phyloP scores from a whole-genome alignment of 1,284 basidiomycete genomes.

The Boletus semigastroideus region DNA sequence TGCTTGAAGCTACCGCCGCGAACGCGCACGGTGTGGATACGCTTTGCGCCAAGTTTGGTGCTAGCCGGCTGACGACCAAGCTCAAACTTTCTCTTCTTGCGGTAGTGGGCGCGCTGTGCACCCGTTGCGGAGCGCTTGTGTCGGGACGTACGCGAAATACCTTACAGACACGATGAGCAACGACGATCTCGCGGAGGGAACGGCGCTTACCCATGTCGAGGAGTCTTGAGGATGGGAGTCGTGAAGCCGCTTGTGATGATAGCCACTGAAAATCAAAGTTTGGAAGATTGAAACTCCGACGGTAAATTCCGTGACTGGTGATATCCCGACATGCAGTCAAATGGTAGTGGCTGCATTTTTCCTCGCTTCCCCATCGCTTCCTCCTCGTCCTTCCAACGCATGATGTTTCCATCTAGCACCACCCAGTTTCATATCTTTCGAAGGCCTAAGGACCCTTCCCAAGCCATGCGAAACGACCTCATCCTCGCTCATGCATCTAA shows the following conservation, averaged over 20 bases:
- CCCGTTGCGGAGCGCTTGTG: constrained; percentile 94
- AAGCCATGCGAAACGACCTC: constrained; percentile 96
- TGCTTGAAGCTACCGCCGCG: constrained; percentile 93
- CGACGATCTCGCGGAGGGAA: constrained; percentile 1
- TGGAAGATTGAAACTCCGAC: constrained; percentile 22
- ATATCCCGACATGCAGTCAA: constrained; percentile 21
- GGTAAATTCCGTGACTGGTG: constrained; percentile 23
- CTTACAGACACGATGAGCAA: constrained; percentile 39
- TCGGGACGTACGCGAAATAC: constrained; percentile 92
- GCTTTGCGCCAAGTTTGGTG: constrained; percentile 93
- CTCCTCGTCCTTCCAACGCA: constrained; percentile 3
- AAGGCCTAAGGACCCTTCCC: constrained; percentile 48
- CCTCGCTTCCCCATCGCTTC: constrained; percentile 31
- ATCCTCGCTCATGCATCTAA: constrained; percentile 88
- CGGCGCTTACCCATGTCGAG: constrained; percentile 57
- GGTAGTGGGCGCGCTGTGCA: constrained; percentile 92
- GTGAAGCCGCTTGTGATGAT: constrained; percentile 25
- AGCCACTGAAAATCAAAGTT: constrained; percentile 35
- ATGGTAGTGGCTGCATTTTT: constrained; percentile 17
- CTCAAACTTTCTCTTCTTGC: constrained; percentile 99
- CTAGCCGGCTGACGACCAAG: constrained; percentile 93
- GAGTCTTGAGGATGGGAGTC: constrained; percentile 36
- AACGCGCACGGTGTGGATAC: constrained; percentile 89
- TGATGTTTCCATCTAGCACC: constrained; percentile 23
- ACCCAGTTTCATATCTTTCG: constrained; percentile 22